A percentile compares a stretch with the other conserved stretches of the same genome.
These are phyloP conservation scores for Malassezia psittaci DNA, from an alignment of 1,284 basidiomycete species.

Conservation along the genomic window DNA sequence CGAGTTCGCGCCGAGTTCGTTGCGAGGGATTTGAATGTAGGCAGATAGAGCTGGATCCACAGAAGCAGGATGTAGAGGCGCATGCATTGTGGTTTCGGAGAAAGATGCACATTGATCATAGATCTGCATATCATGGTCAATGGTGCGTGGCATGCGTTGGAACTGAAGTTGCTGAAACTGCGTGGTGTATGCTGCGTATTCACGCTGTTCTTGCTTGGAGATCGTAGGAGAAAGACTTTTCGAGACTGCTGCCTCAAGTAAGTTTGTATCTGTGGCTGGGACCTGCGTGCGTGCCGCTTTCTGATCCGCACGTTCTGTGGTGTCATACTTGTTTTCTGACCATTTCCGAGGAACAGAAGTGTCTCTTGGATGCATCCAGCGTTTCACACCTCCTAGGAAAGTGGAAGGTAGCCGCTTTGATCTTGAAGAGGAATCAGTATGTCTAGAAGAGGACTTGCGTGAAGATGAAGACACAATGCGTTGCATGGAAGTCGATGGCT, in stretches of 20 bases:
- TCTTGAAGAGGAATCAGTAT: neutral
- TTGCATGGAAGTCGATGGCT: neutral
- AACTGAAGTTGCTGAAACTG: constrained; percentile 9
- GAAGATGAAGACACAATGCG: neutral
- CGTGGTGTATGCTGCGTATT: constrained; percentile 10
- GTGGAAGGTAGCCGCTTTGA: neutral
- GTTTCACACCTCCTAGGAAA: constrained; percentile 12
- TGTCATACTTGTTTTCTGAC: neutral
- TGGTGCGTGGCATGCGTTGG: neutral
- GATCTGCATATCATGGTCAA: constrained; percentile 8
- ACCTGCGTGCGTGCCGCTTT: neutral
- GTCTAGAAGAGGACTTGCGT: neutral
- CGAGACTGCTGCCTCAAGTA: neutral
- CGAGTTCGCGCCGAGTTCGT: neutral
- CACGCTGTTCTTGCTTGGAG: constrained; percentile 13
- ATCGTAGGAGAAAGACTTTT: constrained; percentile 6
- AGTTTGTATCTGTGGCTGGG: neutral
- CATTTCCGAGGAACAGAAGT: neutral
- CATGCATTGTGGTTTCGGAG: neutral
- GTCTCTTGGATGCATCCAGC: constrained; percentile 7
- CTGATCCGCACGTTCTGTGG: neutral
- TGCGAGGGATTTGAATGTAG: neutral
- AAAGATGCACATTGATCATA: constrained; percentile 3
- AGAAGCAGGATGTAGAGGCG: neutral
- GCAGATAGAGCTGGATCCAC: neutral